Conservation (phyloP, 805 yeast genomes). For the Cephaloascus fragrans region DNA sequence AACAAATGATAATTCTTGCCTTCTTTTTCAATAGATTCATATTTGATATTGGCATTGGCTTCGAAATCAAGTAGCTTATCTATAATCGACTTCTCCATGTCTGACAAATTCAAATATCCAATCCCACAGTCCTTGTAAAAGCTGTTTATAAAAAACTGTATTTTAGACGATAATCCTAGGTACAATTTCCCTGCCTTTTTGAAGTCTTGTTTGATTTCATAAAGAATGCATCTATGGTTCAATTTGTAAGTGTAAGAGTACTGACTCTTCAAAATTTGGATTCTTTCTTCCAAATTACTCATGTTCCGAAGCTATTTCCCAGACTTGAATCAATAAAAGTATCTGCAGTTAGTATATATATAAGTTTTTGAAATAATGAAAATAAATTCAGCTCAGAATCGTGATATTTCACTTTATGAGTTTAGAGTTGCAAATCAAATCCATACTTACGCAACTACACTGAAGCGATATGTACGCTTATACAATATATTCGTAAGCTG, state of each 20-base stretch:
- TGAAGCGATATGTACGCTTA: no score
- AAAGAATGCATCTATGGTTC: neutral
- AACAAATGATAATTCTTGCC: neutral
- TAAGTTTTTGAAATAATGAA: no score
- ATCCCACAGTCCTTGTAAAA: no score
- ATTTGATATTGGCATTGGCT: neutral
- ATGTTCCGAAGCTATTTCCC: no score
- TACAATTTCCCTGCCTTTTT: neutral
- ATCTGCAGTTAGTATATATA: no score
- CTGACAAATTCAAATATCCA: neutral
- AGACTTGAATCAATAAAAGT: no score
- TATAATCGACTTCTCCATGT: neutral
- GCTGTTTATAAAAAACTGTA: neutral
- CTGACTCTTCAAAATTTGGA: neutral
- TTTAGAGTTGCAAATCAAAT: no score
- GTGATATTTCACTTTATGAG: no score
- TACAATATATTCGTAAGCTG: no score
- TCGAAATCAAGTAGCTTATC: neutral
- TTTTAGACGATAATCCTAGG: neutral
- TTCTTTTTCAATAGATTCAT: neutral
- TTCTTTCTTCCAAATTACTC: no score
- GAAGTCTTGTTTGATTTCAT: neutral
- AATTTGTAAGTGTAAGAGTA: neutral
- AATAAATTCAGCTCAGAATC: no score
- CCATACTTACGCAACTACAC: no score